phyloP scores from a whole-genome alignment of 345 rosid species.

The Eucalyptus polybractea region DNA sequence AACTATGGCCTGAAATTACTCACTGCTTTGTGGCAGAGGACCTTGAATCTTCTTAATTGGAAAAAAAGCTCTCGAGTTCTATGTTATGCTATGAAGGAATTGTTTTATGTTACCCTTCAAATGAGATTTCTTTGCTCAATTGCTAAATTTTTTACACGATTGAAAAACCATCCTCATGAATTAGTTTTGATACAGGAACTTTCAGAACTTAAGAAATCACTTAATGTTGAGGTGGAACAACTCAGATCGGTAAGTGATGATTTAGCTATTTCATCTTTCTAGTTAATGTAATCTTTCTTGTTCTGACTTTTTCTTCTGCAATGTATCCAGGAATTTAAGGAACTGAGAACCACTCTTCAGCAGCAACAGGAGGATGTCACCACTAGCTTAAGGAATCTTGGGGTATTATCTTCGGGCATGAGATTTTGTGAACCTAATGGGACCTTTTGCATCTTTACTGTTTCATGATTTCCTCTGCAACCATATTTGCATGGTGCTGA shows the following conservation, averaged over 20 bases:
- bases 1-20: not conserved
- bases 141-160: not conserved
- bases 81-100: not conserved
- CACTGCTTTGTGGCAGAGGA: not conserved
- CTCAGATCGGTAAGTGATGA: slow-evolving; percentile 40
- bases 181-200: slow-evolving; percentile 39
- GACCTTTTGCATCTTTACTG: not conserved
- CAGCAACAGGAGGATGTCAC: slow-evolving; percentile 82
- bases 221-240: slow-evolving; percentile 73
- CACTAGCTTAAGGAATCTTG: slow-evolving; percentile 49
- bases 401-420: slow-evolving; percentile 17
- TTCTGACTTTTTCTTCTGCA: not conserved
- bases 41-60: not conserved
- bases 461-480: not conserved
- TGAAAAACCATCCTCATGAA: not conserved
- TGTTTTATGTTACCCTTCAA: not conserved
- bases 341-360: slow-evolving; percentile 54
- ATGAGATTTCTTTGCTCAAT: not conserved
- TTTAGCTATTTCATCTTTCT: not conserved
- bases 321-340: slow-evolving; percentile 56
- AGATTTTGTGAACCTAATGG: not conserved
- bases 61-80: not conserved
- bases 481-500: not conserved
- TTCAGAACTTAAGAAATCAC: slow-evolving; percentile 54
- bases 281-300: not conserved